These are phyloP conservation scores for Aspergillus conjunctus DNA, from an alignment of 495 filamentous ascomycete species.

Conservation along the genomic window DNA sequence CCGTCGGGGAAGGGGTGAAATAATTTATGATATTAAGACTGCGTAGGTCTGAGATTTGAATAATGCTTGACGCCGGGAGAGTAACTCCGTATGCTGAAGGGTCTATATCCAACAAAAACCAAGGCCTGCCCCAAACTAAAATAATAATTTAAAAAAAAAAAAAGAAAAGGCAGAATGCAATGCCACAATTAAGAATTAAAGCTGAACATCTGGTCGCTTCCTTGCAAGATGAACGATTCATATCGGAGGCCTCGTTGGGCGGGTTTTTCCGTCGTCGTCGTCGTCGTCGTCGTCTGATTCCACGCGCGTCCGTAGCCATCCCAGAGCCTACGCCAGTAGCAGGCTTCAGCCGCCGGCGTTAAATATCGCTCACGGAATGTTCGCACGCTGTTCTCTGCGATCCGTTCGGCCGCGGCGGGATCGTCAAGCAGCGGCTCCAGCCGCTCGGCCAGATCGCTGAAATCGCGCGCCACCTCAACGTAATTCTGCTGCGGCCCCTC, in stretches of 20 bases:
- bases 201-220: conserved; percentile 37
- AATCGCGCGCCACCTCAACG: conserved; percentile 60
- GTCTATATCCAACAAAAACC: conserved; percentile 1
- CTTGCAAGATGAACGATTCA: conserved; percentile 43
- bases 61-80: conserved; percentile 1
- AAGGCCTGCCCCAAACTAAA: background rate
- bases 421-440: conserved; percentile 51
- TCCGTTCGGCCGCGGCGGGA: conserved; percentile 47
- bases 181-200: conserved; percentile 24
- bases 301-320: conserved; percentile 49
- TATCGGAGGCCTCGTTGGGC: conserved; percentile 38
- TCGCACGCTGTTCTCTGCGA: conserved; percentile 56
- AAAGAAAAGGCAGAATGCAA: background rate
- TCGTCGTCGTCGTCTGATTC: conserved; percentile 34
- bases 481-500: conserved; percentile 62
- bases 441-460: conserved; percentile 55
- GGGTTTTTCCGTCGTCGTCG: conserved; percentile 7
- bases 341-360: conserved; percentile 60
- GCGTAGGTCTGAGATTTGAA: background rate
- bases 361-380: conserved; percentile 61
- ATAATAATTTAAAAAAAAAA: background rate
- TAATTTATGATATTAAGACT: background rate
- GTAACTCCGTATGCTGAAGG: conserved; percentile 1
- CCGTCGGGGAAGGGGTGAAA: background rate
- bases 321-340: conserved; percentile 59